Conservation (phyloP, 495 filamentous ascomycete species). For the Hyaloscypha variabilis region DNA sequence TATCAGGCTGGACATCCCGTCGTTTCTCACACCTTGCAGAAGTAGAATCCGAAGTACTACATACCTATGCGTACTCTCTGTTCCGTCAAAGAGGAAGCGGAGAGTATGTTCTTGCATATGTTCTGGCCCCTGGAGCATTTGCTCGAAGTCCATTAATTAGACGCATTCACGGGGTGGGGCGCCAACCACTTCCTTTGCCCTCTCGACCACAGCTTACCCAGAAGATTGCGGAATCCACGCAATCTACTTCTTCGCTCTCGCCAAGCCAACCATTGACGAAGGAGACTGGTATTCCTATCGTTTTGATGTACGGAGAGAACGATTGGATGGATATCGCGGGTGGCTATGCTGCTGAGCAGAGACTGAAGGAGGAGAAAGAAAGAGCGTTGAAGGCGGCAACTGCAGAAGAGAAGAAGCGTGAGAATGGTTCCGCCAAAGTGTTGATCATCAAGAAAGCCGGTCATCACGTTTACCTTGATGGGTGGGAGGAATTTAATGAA, state of each 20-base stretch:
- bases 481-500: conserved; percentile 85
- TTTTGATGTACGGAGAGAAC: conserved; percentile 94
- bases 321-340: conserved; percentile 98
- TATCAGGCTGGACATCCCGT: conserved; percentile 92
- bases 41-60: conserved; percentile 81
- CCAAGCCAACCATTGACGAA: conserved; percentile 34
- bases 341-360: conserved; percentile 78
- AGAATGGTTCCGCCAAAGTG: conserved; percentile 86
- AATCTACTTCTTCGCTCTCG: conserved; percentile 20
- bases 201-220: conserved; percentile 22
- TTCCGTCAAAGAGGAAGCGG: conserved; percentile 91
- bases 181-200: conserved; percentile 50
- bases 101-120: conserved; percentile 91
- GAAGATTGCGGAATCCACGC: conserved; percentile 10
- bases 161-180: conserved; percentile 82
- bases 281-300: conserved; percentile 80
- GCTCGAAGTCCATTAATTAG: conserved; percentile 87
- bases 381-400: conserved; percentile 59
- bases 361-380: conserved; percentile 69
- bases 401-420: conserved; percentile 66
- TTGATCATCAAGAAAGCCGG: conserved; percentile 79
- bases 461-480: conserved; percentile 93
- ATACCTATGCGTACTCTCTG: conserved; percentile 92
- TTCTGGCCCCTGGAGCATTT: conserved; percentile 91
- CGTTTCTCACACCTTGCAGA: conserved; percentile 86